phyloP scores from a whole-genome alignment of 2,329 filamentous ascomycete species.

The Aspergillus cejpii region DNA sequence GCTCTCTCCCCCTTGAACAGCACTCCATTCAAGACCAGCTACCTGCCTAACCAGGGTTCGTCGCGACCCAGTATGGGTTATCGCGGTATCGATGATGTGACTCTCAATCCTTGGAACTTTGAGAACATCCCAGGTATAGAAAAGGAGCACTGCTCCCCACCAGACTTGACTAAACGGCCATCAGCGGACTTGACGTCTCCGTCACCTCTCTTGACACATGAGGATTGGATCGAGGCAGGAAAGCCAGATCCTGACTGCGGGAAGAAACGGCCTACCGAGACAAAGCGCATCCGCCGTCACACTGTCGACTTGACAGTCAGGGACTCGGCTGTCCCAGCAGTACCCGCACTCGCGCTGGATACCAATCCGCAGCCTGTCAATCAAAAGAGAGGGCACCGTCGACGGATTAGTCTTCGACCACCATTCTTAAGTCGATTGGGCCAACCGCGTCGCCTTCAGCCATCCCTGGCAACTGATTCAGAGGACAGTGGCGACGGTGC shows the following conservation, averaged over 20 bases:
- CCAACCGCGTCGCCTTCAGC: constrained; percentile 21
- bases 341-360: constrained; percentile 28
- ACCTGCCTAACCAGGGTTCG: constrained; percentile 21
- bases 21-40: constrained; percentile 23
- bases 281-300: constrained; percentile 14
- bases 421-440: constrained; percentile 31
- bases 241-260: constrained; percentile 20
- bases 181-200: constrained; percentile 11
- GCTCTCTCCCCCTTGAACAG: constrained; percentile 30
- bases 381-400: constrained; percentile 22
- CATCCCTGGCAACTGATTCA: constrained; percentile 22
- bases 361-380: constrained; percentile 11
- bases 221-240: constrained; percentile 40
- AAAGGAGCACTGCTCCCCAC: constrained; percentile 19
- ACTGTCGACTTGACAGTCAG: constrained; percentile 23
- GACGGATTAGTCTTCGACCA: constrained; percentile 33
- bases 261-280: constrained; percentile 11
- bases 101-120: constrained; percentile 18
- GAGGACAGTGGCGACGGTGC: constrained; percentile 27
- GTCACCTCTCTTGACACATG: constrained; percentile 34
- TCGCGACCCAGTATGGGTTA: constrained; percentile 18
- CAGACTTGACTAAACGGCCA: constrained; percentile 9
- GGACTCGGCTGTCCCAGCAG: constrained; percentile 22
- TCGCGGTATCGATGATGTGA: constrained; percentile 13
- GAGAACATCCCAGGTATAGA: constrained; percentile 20